phyloP scores from a whole-genome alignment of 2,329 filamentous ascomycete genomes.

The Pseudocercospora fijiensis region DNA sequence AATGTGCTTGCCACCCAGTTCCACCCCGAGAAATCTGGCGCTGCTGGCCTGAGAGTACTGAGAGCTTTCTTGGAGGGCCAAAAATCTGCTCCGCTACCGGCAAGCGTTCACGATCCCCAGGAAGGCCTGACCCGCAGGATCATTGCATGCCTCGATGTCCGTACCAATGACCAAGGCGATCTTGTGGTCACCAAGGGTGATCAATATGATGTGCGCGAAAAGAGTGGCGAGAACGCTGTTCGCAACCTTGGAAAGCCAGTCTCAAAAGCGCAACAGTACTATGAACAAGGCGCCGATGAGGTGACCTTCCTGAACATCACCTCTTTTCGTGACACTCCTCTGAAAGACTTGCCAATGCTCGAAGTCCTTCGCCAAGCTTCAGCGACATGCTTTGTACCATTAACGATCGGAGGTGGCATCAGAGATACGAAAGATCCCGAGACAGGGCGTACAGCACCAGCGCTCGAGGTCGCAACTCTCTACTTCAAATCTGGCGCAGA shows the following conservation, averaged over 20 bases:
- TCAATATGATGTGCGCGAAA: conserved; percentile 97
- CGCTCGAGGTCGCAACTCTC: conserved; percentile 88
- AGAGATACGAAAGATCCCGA: conserved; percentile 88
- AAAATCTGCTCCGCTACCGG: conserved; percentile 55
- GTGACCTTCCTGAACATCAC: conserved; percentile 98
- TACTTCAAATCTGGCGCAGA: conserved; percentile 98
- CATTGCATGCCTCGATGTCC: conserved; percentile 94
- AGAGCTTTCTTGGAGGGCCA: conserved; percentile 81
- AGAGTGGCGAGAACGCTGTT: conserved; percentile 64
- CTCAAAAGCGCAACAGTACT: conserved; percentile 89
- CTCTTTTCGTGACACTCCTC: conserved; percentile 89
- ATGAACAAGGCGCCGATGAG: conserved; percentile 94
- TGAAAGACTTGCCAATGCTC: conserved; percentile 92
- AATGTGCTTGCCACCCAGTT: conserved; percentile 94
- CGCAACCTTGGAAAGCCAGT: conserved; percentile 96
- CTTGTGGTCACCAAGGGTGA: conserved; percentile 97
- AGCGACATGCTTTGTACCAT: conserved; percentile 88
- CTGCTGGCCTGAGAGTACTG: conserved; percentile 79
- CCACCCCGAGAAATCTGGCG: conserved; percentile 95
- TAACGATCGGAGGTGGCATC: conserved; percentile 95
- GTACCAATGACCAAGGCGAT: conserved; percentile 90
- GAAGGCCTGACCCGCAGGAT: conserved; percentile 87
- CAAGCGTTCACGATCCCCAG: conserved; percentile 37
- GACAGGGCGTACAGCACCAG: conserved; percentile 73
- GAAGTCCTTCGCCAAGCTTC: conserved; percentile 85